Base-by-base conservation (phyloP, 2,329 filamentous ascomycete genomes). In the Dichotomopilus funicola region DNA sequence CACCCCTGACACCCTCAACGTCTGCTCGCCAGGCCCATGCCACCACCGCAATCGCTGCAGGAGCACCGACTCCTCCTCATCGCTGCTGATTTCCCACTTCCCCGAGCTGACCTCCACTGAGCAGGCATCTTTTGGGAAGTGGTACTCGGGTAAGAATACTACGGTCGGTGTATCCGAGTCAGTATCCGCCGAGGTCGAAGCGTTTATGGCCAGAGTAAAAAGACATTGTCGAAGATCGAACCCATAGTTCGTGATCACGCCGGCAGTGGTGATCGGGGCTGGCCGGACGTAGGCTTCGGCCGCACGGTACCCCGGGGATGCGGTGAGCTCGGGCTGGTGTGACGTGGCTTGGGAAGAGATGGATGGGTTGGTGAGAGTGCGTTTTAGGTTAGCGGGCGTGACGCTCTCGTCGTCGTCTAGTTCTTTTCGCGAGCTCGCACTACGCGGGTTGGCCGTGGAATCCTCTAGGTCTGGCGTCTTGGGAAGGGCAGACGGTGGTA, bases 241-340 rank as follows among this genome's bases (percentile, higher is more conserved):
- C 2, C 84, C 87, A 65, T 89, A 88, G 8, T 80, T 77, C 2
- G 80, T 68, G 11, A 96, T 75, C 34, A 80, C 78, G 8, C 94
- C 94, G 49, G 85, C 85, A 0, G 88, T 88, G 4, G 78, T 77
- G 33, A 91, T 84, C 0, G 94, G 89, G 0, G 87, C 86, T 0
- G 94, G 94, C 1, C 94, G 86, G 37, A 97, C 83, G 65, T 90
- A 97, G 0, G 95, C 92, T 71, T 99, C 92, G 4, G 91, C 92
- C 1, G 92, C 94, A 40, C 94, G 87, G 65, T 87, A 89, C 1
- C 94, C 92, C 0, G 85, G 82, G 1, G 80, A 73, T 55, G 79
- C 81, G n/a, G 78, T 80, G 27, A 86, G 68, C 58, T 83, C 79
- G 0, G 82, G 78, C 53, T 81, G 72, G 27, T 74, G 74, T 49